Evolutionary conservation across 2,329 filamentous ascomycete species (phyloP).

Genomic region (Trichoderma simmonsii): DNA sequence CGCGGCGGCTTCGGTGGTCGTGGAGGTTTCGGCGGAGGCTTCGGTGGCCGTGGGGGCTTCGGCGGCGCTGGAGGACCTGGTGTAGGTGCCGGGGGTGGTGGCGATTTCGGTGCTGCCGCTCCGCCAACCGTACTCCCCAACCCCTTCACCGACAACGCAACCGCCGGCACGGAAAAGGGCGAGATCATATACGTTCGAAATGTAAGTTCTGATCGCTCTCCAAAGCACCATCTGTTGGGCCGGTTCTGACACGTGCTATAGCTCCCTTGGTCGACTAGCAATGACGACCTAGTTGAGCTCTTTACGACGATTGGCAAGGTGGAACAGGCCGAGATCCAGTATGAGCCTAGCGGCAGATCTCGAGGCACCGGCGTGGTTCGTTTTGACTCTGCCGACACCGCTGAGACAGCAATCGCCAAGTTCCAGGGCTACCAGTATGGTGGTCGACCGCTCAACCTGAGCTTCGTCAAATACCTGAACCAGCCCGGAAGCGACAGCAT

Average conservation of each 20-base stretch:
- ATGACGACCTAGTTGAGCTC: slow-evolving; percentile 92
- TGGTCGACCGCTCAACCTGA: slow-evolving; percentile 86
- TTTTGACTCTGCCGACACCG: slow-evolving; percentile 78
- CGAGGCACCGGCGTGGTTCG: slow-evolving; percentile 95
- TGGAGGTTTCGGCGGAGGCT: slow-evolving; percentile 48
- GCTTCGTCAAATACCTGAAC: slow-evolving; percentile 89
- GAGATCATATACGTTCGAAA: slow-evolving; percentile 94
- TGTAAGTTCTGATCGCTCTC: slow-evolving; percentile 54
- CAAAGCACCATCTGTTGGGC: neutral
- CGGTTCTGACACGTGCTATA: slow-evolving; percentile 35
- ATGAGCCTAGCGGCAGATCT: slow-evolving; percentile 93
- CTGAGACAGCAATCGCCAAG: slow-evolving; percentile 91
- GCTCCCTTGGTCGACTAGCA: slow-evolving; percentile 98
- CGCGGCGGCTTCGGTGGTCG: slow-evolving; percentile 49
- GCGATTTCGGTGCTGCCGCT: slow-evolving; percentile 49
- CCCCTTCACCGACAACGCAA: slow-evolving; percentile 90
- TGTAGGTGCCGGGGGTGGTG: slow-evolving; percentile 50
- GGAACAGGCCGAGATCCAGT: slow-evolving; percentile 98
- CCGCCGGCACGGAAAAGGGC: slow-evolving; percentile 77
- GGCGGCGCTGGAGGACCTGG: slow-evolving; percentile 37
- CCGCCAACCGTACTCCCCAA: slow-evolving; percentile 63
- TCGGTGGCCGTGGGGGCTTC: slow-evolving; percentile 52
- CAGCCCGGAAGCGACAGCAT: slow-evolving; percentile 66
- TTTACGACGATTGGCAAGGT: slow-evolving; percentile 98
- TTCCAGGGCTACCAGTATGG: slow-evolving; percentile 98